These are phyloP conservation scores for Yarrowia alimentaria DNA, from an alignment of 805 yeast species.

Conservation along the genomic window DNA sequence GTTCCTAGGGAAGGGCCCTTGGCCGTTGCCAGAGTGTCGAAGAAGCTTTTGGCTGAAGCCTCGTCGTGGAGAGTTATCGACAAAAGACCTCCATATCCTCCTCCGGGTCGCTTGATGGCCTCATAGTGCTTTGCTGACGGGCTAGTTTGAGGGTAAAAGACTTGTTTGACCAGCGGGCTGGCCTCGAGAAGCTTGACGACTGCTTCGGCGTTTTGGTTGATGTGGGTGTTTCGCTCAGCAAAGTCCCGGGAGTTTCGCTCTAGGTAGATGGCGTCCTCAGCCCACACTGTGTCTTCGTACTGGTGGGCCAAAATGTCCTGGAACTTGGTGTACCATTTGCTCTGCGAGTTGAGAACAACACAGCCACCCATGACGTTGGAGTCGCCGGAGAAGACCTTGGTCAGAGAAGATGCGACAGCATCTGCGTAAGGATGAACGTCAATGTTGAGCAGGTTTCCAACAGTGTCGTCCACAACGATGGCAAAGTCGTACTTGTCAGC, in stretches of 20 bases:
- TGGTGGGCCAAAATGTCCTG: conserved; percentile 53
- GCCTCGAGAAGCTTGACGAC: conserved; percentile 38
- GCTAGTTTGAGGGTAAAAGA: conserved; percentile 67
- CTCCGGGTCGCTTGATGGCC: conserved; percentile 57
- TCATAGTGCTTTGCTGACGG: conserved; percentile 66
- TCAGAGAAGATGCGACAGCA: conserved; percentile 78
- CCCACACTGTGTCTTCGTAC: conserved; percentile 80
- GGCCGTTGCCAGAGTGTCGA: conserved; percentile 63
- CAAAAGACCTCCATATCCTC: conserved; percentile 88
- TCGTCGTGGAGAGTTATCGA: conserved; percentile 68
- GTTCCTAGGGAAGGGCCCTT: conserved; percentile 94
- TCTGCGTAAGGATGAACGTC: conserved; percentile 83
- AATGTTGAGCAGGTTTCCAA: conserved; percentile 84
- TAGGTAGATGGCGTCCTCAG: conserved; percentile 86
- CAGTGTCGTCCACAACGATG: conserved; percentile 89
- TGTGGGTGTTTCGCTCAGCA: conserved; percentile 52
- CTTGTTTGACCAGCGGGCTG: conserved; percentile 52
- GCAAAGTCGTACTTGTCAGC: conserved; percentile 71
- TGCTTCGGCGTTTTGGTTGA: conserved; percentile 44
- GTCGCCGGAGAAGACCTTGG: conserved; percentile 92
- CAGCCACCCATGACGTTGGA: conserved; percentile 96
- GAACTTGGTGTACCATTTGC: conserved; percentile 50
- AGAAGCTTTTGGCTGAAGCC: conserved; percentile 67
- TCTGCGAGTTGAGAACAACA: conserved; percentile 68
- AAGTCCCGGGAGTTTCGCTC: conserved; percentile 95